Evolutionary conservation across 2,329 filamentous ascomycete genomes (phyloP), one percentile per base, ranked within the genome.

Genomic region (Fusarium coffeatum): DNA sequence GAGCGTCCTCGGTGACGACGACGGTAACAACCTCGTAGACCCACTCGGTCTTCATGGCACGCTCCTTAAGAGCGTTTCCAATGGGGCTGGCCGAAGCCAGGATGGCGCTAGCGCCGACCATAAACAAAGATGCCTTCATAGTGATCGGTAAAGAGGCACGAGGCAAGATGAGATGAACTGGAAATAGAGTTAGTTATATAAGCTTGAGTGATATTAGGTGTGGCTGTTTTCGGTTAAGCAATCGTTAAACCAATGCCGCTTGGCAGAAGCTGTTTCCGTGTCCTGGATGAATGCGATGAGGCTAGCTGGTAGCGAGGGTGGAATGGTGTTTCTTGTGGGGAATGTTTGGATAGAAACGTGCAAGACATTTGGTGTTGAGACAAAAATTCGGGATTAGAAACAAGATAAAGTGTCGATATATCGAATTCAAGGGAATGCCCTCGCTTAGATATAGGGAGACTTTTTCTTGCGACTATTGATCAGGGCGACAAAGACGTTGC

Each of bases 51-150:
- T 81, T 72, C 64, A 82, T 68, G 48, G 69, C 79, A 54, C 84
- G 80, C 74, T 81, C 80, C 59, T 79, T 68, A 37, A 85, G 76
- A 62, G 57, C 66, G 66, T 70, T 69, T 46, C 68, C 56, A 42
- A 76, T 71, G 57, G 84, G 85, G 51, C 77, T 75, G 72, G 84
- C 84, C 60, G 80, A 72, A 58, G 81, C 83, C 76, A 86, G 67
- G 55, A 84, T 67, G 72, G 85, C 83, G 74, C 83, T 79, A 67
- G 83, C 79, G 71, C 80, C 78, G 69, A 79, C 78, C 71, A 87
- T 77, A 69, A 83, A 77, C 59, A 83, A 64, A 50, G 85, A 84
- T 48, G 82, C 78, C 81, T 85, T 87, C 85, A 87, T 87, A 68
- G 77, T 85, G 78, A 62, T 64, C 50, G 66, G 65, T 64, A 49